Evolutionary conservation across 2,329 filamentous ascomycete genomes (phyloP).

Genomic region (Huntiella decipiens): DNA sequence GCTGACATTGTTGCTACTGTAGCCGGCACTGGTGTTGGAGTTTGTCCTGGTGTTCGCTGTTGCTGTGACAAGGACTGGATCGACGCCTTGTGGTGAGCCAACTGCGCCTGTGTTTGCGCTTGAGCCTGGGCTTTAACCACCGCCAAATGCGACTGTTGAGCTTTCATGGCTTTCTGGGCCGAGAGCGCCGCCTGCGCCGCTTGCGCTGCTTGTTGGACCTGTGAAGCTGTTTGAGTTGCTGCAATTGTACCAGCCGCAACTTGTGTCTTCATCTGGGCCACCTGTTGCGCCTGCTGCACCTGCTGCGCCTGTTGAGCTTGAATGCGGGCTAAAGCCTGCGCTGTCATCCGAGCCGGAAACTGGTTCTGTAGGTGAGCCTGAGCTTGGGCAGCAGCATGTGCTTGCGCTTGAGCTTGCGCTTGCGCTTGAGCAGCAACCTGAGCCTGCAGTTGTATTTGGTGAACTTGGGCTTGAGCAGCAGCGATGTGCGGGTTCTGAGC

Average conservation of each 20-base stretch:
- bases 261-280: slow-evolving; percentile 6
- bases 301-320: slow-evolving; percentile 10
- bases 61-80: slow-evolving; percentile 10
- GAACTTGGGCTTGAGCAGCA: slow-evolving; percentile 29
- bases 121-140: slow-evolving; percentile 6
- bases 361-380: slow-evolving; percentile 10
- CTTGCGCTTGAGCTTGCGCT: slow-evolving; percentile 35
- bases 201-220: slow-evolving; percentile 11
- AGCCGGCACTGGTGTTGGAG: background rate
- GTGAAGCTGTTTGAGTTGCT: slow-evolving; percentile 7
- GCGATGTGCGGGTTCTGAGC: slow-evolving; percentile 1
- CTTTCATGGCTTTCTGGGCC: slow-evolving; percentile 8
- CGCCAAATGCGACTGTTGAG: background rate
- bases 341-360: slow-evolving; percentile 15
- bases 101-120: background rate
- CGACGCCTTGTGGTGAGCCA: slow-evolving; percentile 9
- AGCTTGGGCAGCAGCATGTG: slow-evolving; percentile 16
- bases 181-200: slow-evolving; percentile 10
- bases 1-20: slow-evolving; percentile 4
- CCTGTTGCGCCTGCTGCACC: slow-evolving; percentile 9
- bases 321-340: slow-evolving; percentile 15
- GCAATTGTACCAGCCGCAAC: slow-evolving; percentile 10
- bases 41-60: slow-evolving; percentile 11
- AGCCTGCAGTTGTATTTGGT: slow-evolving; percentile 1
- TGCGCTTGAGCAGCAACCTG: slow-evolving; percentile 18